Evolutionary conservation across 768 basidiomycete genomes (phyloP), one percentile per base, ranked within the genome.

Genomic region (Postia placenta): DNA sequence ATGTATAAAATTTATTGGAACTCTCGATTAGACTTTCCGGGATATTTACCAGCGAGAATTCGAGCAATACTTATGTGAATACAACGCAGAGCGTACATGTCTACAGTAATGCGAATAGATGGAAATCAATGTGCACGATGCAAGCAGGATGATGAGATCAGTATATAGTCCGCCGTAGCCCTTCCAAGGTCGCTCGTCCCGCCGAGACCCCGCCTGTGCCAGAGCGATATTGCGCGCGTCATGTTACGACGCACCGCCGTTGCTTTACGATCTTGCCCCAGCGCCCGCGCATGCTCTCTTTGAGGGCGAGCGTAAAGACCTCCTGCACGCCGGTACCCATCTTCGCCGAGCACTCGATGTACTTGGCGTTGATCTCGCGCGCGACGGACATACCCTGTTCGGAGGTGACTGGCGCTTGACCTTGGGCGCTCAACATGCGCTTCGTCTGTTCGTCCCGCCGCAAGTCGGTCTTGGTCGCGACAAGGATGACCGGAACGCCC

Each of bases 311-410:
- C 35, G 83, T 75, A 66, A 99, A 98, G 30, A 98, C 94, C 40
- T 94, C 92, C 55, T 89, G 83, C 38, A 98, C 91, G 42, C 92
- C 92, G 14, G 69, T 72, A 4, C 93, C 91, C n/a, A 81, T 84
- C 72, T 95, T 97, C 40, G 94, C 90, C 27, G 86, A 89, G 67
- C 96, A 98, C 66, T 99, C 95, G 53, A 85, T 74, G 64, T 98
- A 99, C 64, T 81, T 78, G 15, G 93, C 93, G 22, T 93, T 92
- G 45, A 99, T 98, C 60, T 94, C 90, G 60, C 82, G 81, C 22
- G 95, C 95, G 22, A 95, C 86, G n/a, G 71, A 72, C 2, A 73
- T 76, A 1, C 95, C 96, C 60, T 92, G 91, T 54, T 87, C 85
- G 2, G 86, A 64, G 1, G 87, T 80, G 54, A 99, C 79, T 4